Conservation (phyloP, 257 asterid genomes). For the Capsicum baccatum region DNA sequence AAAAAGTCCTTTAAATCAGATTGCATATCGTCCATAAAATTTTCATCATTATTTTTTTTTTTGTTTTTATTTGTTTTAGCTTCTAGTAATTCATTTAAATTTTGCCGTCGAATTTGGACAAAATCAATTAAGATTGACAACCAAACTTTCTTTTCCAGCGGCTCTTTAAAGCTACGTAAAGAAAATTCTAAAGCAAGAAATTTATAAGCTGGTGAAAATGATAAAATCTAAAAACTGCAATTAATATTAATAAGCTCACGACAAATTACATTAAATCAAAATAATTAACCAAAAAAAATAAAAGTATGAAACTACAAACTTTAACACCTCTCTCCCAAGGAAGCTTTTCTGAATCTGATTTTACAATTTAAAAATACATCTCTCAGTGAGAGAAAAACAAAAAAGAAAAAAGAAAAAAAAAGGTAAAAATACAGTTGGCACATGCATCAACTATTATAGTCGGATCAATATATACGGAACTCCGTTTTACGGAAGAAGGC, state of each 20-base stretch:
- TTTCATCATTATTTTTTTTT: background rate
- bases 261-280: background rate
- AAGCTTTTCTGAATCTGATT: slow-evolving; percentile 1
- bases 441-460: background rate
- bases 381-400: background rate
- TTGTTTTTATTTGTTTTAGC: background rate
- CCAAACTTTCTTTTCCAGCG: too few species aligned
- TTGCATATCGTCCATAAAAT: background rate
- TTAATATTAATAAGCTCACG: background rate
- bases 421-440: background rate
- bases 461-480: background rate
- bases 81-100: background rate
- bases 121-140: background rate
- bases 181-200: background rate
- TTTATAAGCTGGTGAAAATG: background rate
- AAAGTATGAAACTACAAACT: background rate
- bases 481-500: slow-evolving; percentile 53
- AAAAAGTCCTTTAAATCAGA: too few species aligned
- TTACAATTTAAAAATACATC: background rate
- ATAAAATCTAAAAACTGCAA: background rate
- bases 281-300: background rate
- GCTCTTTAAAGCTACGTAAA: background rate
- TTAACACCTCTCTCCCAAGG: slow-evolving; percentile 4
- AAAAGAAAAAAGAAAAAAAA: too few species aligned
- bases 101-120: background rate